Conservation (phyloP, 2,329 filamentous ascomycete species). For the Botrytis medusae region DNA sequence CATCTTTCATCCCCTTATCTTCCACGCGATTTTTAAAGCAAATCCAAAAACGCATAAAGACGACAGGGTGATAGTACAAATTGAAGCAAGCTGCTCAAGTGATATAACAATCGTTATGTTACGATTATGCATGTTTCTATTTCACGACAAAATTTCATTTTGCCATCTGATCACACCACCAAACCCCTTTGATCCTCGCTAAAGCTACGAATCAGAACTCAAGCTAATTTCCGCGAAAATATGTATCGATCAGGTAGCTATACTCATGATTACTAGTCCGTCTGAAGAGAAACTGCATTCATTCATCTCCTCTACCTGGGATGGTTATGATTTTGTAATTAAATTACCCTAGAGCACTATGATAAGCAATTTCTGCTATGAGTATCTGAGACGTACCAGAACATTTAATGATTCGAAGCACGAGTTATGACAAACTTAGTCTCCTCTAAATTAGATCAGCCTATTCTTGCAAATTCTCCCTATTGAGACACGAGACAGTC, state of each 20-base stretch:
- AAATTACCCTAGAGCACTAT: not conserved
- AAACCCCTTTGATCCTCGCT: not conserved
- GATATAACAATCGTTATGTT: fast-evolving
- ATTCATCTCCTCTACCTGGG: not conserved
- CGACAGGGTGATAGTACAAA: fast-evolving
- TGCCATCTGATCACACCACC: not conserved
- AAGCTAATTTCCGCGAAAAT: not conserved
- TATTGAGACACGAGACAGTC: fast-evolving
- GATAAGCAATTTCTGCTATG: not conserved
- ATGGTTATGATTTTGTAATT: fast-evolving
- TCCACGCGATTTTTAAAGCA: not conserved
- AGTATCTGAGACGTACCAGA: not conserved
- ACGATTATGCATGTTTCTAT: no score
- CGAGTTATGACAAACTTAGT: no score
- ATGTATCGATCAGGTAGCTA: not conserved
- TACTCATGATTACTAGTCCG: not conserved
- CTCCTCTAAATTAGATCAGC: not conserved
- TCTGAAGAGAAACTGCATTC: no score
- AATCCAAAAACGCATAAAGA: not conserved
- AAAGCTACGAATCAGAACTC: not conserved
- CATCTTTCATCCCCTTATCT: not conserved
- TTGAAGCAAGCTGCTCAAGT: fast-evolving
- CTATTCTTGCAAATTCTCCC: fast-evolving
- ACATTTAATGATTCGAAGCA: not conserved
- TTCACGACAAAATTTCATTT: not conserved